These are phyloP conservation scores for Sporobolomyces phaffii DNA, from an alignment of 768 basidiomycete species.

Conservation along the genomic window DNA sequence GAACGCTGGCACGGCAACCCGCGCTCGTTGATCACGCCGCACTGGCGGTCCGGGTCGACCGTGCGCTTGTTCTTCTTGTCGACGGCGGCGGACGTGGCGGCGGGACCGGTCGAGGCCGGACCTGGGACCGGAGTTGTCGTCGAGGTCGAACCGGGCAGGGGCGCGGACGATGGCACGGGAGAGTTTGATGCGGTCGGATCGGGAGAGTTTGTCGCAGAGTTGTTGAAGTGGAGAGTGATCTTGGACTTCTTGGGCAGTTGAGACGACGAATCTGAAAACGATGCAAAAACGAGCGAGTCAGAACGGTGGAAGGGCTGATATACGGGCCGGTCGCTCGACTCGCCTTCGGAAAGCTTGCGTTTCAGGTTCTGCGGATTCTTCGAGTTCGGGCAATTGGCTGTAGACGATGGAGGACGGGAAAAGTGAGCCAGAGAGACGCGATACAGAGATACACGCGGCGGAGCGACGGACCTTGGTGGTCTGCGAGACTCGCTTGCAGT, in stretches of 20 bases:
- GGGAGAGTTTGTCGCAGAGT: background rate
- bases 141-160: background rate
- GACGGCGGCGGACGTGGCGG: slow-evolving; percentile 38
- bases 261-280: background rate
- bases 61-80: slow-evolving; percentile 56
- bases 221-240: slow-evolving; percentile 22
- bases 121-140: background rate
- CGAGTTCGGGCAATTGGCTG: slow-evolving; percentile 24
- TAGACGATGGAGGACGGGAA: background rate
- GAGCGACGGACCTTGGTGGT: slow-evolving; percentile 63
- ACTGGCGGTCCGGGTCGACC: slow-evolving; percentile 83
- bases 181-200: background rate
- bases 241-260: slow-evolving; percentile 26
- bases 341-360: slow-evolving; percentile 25
- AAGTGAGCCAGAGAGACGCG: background rate
- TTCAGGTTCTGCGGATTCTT: slow-evolving; percentile 10
- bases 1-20: slow-evolving; percentile 85
- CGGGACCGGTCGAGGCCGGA: slow-evolving; percentile 47
- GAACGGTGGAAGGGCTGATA: too few species aligned
- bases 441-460: too few species aligned
- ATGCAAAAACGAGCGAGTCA: background rate
- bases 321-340: background rate
- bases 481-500: slow-evolving; percentile 64
- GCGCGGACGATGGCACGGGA: background rate
- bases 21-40: slow-evolving; percentile 96